phyloP scores from a whole-genome alignment of 495 filamentous ascomycete species.

The Ascobolus immersus region DNA sequence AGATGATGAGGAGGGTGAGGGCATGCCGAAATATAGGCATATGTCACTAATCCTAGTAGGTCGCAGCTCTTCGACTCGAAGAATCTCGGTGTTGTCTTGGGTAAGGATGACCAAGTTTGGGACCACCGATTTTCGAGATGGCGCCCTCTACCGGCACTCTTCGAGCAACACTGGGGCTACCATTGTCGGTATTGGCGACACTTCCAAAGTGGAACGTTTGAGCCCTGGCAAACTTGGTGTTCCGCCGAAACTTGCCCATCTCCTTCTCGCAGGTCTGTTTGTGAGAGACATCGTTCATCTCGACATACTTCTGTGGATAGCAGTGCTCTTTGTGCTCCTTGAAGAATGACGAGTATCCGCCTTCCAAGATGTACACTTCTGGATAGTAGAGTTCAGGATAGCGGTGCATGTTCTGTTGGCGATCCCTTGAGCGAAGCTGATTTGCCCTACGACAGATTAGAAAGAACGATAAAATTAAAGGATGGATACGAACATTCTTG shows the following conservation, averaged over 20 bases:
- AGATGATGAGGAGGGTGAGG: too few relatives aligned
- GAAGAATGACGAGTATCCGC: slow-evolving; percentile 89
- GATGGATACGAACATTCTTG: slow-evolving; percentile 38
- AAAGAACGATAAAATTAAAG: slow-evolving; percentile 5
- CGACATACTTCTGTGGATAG: slow-evolving; percentile 80
- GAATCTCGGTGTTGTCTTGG: too few relatives aligned
- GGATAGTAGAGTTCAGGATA: slow-evolving; percentile 83
- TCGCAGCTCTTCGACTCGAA: not conserved
- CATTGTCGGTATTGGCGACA: slow-evolving; percentile 42
- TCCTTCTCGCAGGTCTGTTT: slow-evolving; percentile 77
- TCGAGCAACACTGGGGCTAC: slow-evolving; percentile 7
- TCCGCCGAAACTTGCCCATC: slow-evolving; percentile 62
- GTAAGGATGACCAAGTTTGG: too few relatives aligned
- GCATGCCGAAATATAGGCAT: not conserved
- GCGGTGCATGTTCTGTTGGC: slow-evolving; percentile 47
- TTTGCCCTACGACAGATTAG: slow-evolving; percentile 28
- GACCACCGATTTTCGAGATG: not conserved
- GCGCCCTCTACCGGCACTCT: not conserved
- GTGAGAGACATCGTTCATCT: slow-evolving; percentile 79
- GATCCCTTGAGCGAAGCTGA: slow-evolving; percentile 67
- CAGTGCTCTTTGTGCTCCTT: slow-evolving; percentile 48
- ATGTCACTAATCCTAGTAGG: not conserved
- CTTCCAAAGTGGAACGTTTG: slow-evolving; percentile 75
- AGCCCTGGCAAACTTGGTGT: slow-evolving; percentile 50
- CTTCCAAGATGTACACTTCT: slow-evolving; percentile 88